These are phyloP conservation scores for Diaporthe vaccinii DNA, from an alignment of 2,329 filamentous ascomycete species.

Conservation along the genomic window DNA sequence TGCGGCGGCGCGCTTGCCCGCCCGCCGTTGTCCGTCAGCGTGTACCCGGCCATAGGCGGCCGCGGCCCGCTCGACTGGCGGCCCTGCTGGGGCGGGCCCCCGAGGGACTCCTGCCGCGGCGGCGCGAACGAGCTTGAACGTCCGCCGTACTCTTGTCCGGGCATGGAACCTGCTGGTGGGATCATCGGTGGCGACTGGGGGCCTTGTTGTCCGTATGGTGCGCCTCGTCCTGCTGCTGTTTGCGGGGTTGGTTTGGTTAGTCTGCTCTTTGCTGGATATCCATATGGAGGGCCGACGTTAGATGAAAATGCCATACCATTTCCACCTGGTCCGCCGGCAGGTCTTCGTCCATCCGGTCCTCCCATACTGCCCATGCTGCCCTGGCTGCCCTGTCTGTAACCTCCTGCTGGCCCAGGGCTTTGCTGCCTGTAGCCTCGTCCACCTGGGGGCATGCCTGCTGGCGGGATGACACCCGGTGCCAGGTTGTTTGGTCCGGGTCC, in stretches of 20 bases:
- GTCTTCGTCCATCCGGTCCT: conserved; percentile 28
- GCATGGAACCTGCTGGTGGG: conserved; percentile 39
- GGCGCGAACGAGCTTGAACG: conserved; percentile 15
- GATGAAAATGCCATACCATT: conserved; percentile 36
- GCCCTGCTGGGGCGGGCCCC: conserved; percentile 5
- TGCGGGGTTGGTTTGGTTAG: conserved; percentile 55
- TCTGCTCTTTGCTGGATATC: conserved; percentile 53
- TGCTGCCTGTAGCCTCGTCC: conserved; percentile 55
- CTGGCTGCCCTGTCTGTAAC: conserved; percentile 42
- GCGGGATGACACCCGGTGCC: conserved; percentile 37
- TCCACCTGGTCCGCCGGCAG: conserved; percentile 39
- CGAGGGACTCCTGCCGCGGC: conserved; percentile 32
- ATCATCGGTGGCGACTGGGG: conserved; percentile 44
- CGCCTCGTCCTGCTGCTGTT: conserved; percentile 43
- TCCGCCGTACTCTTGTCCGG: conserved; percentile 44
- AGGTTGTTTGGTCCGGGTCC: conserved; percentile 43
- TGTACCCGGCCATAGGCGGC: conserved; percentile 27
- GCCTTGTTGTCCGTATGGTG: conserved; percentile 32
- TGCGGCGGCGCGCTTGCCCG: conserved; percentile 54
- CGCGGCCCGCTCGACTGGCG: conserved; percentile 35
- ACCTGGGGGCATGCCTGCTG: conserved; percentile 49
- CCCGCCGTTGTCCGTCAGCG: conserved; percentile 43
- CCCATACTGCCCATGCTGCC: conserved; percentile 29
- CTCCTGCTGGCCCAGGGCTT: conserved; percentile 52
- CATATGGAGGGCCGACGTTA: conserved; percentile 45